Base-by-base conservation (phyloP, 345 rosid species). In the Hibiscus mutabilis region DNA sequence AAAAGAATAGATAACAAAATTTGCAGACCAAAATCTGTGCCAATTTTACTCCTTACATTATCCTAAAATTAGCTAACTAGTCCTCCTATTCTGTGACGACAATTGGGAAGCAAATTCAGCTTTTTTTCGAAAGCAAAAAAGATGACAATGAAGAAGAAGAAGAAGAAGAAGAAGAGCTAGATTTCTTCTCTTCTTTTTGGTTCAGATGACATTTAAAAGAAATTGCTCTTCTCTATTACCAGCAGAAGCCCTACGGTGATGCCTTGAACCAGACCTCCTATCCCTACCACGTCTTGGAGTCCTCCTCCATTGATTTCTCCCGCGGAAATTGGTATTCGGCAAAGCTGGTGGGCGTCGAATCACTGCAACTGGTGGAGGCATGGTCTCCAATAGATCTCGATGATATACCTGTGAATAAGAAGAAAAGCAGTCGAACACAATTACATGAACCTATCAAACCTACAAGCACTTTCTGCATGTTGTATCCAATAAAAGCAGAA, bases 311-410 rank as follows among this genome's bases (percentile, higher is more conserved):
- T 82, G 53, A 16, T 46, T 63, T 77, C 71, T 80, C 44, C 78
- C 80, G 6, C 63, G 56, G 10, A 55, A 27, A 68, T 15, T 73
- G 64, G 71, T 64, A 58, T 29, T 79, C 2, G 76, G 85, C n/a
- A 69, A 22, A 22, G 70, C 75, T 4, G 56, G 84, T 29, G 80
- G 82, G 44, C 33, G 75, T 31, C 12, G 75, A 60, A 47, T 59
- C 12, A 58, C 9, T 68, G 82, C 70, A 75, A 67, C 69, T 16
- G 82, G 85, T 58, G 89, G 87, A 19, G 83, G 81, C 92, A 84
- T 87, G 53, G 76, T 89, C 86, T 86, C 89, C 80, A 92, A 70
- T 59, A 92, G 16, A 70, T 87, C 98, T 83, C 88, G 82, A 68
- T 92, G 98, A 80, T 92, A 89, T 51, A 79, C 86, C 98, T 90